phyloP scores from a whole-genome alignment of 768 basidiomycete genomes.

The Phylloporus arenicola region DNA sequence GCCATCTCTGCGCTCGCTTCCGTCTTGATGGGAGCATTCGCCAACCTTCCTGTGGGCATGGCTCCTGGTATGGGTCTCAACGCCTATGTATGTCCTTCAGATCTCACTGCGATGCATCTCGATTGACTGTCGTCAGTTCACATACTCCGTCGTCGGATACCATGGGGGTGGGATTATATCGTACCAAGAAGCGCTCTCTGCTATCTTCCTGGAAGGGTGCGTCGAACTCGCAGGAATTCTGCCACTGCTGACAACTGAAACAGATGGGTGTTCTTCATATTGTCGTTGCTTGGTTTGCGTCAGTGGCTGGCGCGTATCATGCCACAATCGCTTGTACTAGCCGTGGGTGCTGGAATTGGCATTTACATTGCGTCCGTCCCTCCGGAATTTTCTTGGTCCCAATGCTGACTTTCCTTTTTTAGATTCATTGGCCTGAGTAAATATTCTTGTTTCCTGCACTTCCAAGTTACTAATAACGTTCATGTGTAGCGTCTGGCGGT shows the following conservation, averaged over 20 bases:
- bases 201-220: conserved; percentile 84
- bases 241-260: neutral
- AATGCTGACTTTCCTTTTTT: conserved; percentile 15
- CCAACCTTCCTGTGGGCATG: conserved; percentile 86
- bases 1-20: conserved; percentile 70
- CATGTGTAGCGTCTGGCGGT: conserved; percentile 50
- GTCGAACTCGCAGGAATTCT: conserved; percentile 15
- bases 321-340: conserved; percentile 80
- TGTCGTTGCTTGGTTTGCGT: conserved; percentile 78
- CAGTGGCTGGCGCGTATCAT: conserved; percentile 88
- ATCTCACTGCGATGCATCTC: neutral
- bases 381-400: neutral
- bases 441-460: conserved; percentile 10
- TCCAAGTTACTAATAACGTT: conserved; percentile 1
- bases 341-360: conserved; percentile 84
- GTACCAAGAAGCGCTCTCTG: conserved; percentile 76
- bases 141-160: conserved; percentile 84
- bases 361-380: conserved; percentile 73
- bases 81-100: conserved; percentile 54
- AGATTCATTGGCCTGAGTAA: conserved; percentile 73
- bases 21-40: conserved; percentile 77
- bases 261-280: conserved; percentile 76
- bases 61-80: conserved; percentile 84
- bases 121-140: conserved; percentile 46
- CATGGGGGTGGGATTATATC: conserved; percentile 66